A percentile compares a stretch with the other conserved stretches of the same genome.
These are phyloP conservation scores for Pythium oligandrum DNA, from an alignment of 352 stramenopile species.

Conservation along the genomic window DNA sequence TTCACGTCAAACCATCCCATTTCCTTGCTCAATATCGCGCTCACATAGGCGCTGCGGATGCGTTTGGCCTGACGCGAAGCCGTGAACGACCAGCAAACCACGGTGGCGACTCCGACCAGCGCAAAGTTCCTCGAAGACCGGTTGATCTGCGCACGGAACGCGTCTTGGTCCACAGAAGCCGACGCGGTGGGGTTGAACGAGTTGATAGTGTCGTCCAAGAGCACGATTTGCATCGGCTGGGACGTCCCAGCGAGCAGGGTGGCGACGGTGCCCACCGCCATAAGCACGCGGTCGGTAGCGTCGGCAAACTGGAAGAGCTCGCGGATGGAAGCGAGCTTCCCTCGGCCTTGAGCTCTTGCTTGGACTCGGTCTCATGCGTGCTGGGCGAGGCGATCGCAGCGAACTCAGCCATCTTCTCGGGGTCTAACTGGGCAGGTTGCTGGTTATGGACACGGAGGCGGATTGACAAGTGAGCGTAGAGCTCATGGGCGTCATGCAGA, in stretches of 20 bases:
- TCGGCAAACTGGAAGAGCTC: conserved; percentile 61
- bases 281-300: conserved; percentile 44
- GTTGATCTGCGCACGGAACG: conserved; percentile 25
- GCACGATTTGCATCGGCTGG: conserved; percentile 69
- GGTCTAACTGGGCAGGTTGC: no score
- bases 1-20: conserved; percentile 24
- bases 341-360: no score
- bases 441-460: no score
- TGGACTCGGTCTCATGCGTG: no score
- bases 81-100: conserved; percentile 50
- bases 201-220: conserved; percentile 71
- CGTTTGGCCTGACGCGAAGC: conserved; percentile 28
- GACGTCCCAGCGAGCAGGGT: conserved; percentile 37
- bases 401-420: no score
- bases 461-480: no score
- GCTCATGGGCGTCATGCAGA: no score
- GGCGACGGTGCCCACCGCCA: conserved; percentile 41
- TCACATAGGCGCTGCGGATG: conserved; percentile 23
- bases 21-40: conserved; percentile 22
- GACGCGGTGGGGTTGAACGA: conserved; percentile 46
- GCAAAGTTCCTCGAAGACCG: conserved; percentile 54
- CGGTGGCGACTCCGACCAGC: conserved; percentile 39
- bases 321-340: conserved; percentile 35
- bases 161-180: conserved; percentile 42
- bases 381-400: no score